These are phyloP conservation scores for Erodium moschatum DNA, from an alignment of 441 rosid genomes.

Conservation along the genomic window DNA sequence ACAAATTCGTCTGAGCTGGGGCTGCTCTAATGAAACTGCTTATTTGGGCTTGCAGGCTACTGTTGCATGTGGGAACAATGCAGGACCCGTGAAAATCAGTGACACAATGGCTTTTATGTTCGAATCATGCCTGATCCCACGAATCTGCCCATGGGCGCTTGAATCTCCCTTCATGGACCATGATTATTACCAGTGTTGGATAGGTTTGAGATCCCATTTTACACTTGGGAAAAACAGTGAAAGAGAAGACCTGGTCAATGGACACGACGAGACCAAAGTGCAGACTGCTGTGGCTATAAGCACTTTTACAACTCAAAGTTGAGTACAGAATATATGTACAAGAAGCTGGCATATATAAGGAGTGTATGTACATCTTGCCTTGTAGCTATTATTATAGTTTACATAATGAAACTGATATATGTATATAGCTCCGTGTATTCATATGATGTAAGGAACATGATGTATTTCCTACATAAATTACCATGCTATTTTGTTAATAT, in stretches of 20 bases:
- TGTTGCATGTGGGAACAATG: constrained; percentile 46
- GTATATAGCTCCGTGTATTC: not conserved
- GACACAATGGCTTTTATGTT: constrained; percentile 95
- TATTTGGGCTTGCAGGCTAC: constrained; percentile 41
- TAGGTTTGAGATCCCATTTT: constrained; percentile 80
- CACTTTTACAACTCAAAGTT: not conserved
- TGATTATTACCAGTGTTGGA: constrained; percentile 90
- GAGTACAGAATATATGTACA: no score
- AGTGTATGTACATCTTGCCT: constrained; percentile 5
- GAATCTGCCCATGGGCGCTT: constrained; percentile 76
- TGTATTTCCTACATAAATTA: no score
- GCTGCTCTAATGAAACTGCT: constrained; percentile 1
- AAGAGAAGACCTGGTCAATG: constrained; percentile 9
- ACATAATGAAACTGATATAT: not conserved
- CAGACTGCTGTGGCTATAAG: not conserved
- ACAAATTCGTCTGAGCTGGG: no score
- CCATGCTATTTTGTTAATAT: no score
- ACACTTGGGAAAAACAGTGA: constrained; percentile 21
- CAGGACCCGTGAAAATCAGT: constrained; percentile 51
- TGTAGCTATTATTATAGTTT: not conserved
- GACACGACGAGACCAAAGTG: not conserved
- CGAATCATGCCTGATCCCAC: constrained; percentile 79
- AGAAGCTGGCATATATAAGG: not conserved
- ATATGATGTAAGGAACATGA: not conserved
- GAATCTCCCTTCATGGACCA: constrained; percentile 58